Evolutionary conservation across 352 stramenopile genomes (phyloP).

Genomic region (Pythium pyrilobum): DNA sequence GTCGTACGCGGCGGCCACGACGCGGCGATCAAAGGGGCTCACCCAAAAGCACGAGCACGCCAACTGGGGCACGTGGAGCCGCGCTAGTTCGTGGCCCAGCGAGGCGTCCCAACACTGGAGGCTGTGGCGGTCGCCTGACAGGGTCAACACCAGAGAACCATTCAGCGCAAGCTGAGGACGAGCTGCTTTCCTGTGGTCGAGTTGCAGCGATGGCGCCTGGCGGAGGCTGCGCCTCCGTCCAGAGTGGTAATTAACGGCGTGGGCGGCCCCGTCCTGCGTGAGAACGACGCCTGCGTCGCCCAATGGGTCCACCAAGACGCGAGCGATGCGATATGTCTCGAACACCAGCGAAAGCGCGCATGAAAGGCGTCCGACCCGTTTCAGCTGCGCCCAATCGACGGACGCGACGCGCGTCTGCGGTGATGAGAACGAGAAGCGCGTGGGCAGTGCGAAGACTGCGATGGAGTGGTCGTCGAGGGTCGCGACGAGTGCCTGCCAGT

Average conservation of each 20-base stretch:
- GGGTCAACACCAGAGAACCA: slow-evolving; percentile 31
- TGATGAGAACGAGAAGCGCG: slow-evolving; percentile 16
- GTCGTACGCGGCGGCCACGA: slow-evolving; percentile 38
- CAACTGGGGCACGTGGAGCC: slow-evolving; percentile 24
- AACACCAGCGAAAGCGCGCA: slow-evolving; percentile 26
- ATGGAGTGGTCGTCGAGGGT: slow-evolving; percentile 18
- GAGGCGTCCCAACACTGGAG: slow-evolving; percentile 44
- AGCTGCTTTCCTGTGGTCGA: not conserved
- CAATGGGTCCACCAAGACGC: slow-evolving; percentile 37
- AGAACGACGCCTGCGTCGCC: slow-evolving; percentile 31
- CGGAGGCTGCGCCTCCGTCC: slow-evolving; percentile 6
- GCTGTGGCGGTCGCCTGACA: slow-evolving; percentile 11
- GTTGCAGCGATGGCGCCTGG: not conserved
- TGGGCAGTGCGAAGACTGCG: slow-evolving; percentile 40
- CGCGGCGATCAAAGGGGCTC: slow-evolving; percentile 10
- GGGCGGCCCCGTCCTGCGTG: slow-evolving; percentile 23
- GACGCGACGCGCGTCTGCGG: slow-evolving; percentile 25
- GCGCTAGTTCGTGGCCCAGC: slow-evolving; percentile 30
- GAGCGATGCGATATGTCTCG: slow-evolving; percentile 5
- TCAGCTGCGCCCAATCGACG: slow-evolving; percentile 24
- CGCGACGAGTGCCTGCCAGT: slow-evolving; percentile 19
- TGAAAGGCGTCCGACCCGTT: slow-evolving; percentile 32
- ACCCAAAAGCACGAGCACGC: slow-evolving; percentile 36
- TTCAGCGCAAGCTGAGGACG: slow-evolving; percentile 16
- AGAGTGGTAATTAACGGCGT: slow-evolving; percentile 29